Evolutionary conservation across 768 basidiomycete species (phyloP), one percentile per base, ranked within the genome.

Genomic region (Candolleomyces eurysporus): DNA sequence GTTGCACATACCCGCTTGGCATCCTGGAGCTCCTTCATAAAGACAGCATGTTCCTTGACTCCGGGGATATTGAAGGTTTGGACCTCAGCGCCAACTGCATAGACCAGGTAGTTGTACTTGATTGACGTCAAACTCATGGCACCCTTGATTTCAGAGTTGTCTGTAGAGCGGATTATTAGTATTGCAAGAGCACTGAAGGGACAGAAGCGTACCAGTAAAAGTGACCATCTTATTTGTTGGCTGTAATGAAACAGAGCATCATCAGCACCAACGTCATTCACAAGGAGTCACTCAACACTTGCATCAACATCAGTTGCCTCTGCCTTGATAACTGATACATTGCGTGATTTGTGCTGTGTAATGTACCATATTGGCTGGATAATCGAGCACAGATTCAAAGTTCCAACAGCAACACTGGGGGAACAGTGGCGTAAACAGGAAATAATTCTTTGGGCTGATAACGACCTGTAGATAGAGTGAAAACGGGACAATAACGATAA

Each of bases 1-100:
- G 13, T 21, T 45, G 6, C 2, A 53, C 39, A 48, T 16, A 93
- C 91, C 78, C 86, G 87, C 78, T 97, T 95, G 30, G 96, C 97
- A 73, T 98, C 97, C 58, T 83, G 78, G n/a, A 97, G 76, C 73
- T 99, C 97, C 80, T 98, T 99, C 88, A 98, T 92, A 82, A 97
- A 98, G 75, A 93, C 96, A 1, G 93, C 91, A 73, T 98, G 78
- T 70, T 98, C 92, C 69, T 88, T 85, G 39, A 98, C 96, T 66
- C 96, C 97, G 39, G 93, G 92, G 67, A 98, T 98, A 60, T 94
- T 92, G 72, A 96, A 96, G 0, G 94, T 96, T 75, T 96, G 94
- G 0, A 88, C 89, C 72, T 98, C 96, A 0, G 96, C 94, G 22
- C 97, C 97, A 62, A 98, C 93, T 8, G 92, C 96, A 73, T 91